Evolutionary conservation across 2,329 filamentous ascomycete species (phyloP).

Genomic region (Fusarium liriodendri): DNA sequence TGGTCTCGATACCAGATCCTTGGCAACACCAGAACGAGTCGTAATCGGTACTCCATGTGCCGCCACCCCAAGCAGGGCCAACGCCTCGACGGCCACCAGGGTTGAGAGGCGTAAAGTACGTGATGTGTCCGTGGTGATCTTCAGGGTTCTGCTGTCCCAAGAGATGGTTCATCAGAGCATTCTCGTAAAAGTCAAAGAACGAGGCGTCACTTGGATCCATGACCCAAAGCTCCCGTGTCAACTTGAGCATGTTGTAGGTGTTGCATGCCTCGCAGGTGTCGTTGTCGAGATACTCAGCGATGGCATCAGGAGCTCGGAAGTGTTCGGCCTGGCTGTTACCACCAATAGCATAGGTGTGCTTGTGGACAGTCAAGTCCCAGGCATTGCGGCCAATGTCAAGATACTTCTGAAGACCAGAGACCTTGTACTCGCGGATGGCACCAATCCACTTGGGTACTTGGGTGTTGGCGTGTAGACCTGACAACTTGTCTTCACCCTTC

Average conservation of each 20-base stretch:
- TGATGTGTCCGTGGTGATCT: slow-evolving; percentile 60
- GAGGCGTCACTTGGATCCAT: slow-evolving; percentile 51
- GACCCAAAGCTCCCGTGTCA: slow-evolving; percentile 63
- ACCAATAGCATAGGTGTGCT: slow-evolving; percentile 64
- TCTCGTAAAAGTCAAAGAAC: slow-evolving; percentile 67
- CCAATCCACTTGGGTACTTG: slow-evolving; percentile 67
- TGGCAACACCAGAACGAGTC: slow-evolving; percentile 66
- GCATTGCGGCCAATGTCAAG: slow-evolving; percentile 61
- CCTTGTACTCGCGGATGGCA: slow-evolving; percentile 59
- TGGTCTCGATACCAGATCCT: slow-evolving; percentile 63
- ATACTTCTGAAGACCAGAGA: slow-evolving; percentile 57
- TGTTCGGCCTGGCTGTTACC: slow-evolving; percentile 66
- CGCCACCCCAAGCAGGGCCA: slow-evolving; percentile 64
- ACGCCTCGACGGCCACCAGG: slow-evolving; percentile 60
- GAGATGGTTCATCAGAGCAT: slow-evolving; percentile 61
- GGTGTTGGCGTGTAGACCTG: slow-evolving; percentile 64
- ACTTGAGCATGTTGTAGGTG: slow-evolving; percentile 68
- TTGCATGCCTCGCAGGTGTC: slow-evolving; percentile 66
- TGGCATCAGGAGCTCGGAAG: slow-evolving; percentile 59
- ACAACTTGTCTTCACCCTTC: slow-evolving; percentile 55
- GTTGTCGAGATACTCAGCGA: slow-evolving; percentile 54
- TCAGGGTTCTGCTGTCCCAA: slow-evolving; percentile 60
- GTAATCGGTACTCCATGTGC: slow-evolving; percentile 66
- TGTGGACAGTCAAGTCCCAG: slow-evolving; percentile 58
- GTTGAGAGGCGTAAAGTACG: slow-evolving; percentile 64